Evolutionary conservation across 2,329 filamentous ascomycete species (phyloP).

Genomic region (Drechslerella stenobrocha): DNA sequence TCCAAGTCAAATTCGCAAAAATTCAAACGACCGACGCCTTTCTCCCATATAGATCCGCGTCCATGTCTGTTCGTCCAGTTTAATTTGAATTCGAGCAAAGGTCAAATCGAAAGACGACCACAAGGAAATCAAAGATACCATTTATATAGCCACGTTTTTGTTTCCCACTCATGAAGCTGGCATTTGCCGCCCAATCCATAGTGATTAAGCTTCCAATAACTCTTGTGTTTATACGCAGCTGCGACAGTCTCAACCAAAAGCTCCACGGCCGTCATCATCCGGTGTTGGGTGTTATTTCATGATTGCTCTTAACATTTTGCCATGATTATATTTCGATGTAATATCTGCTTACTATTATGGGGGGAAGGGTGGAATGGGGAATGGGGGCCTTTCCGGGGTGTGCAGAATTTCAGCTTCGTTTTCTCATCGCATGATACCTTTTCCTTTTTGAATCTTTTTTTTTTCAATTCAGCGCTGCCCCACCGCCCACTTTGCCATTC

Average conservation of each 20-base stretch:
- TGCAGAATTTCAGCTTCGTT: not conserved
- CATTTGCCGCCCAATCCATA: not conserved
- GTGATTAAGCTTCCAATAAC: not conserved
- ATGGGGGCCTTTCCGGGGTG: no score
- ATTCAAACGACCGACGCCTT: not conserved
- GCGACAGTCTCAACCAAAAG: not conserved
- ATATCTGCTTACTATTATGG: not conserved
- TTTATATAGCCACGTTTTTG: not conserved
- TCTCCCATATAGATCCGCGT: not conserved
- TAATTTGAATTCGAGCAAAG: not conserved
- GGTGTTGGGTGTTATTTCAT: constrained; percentile 14
- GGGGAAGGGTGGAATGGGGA: not conserved
- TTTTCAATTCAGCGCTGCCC: constrained; percentile 2
- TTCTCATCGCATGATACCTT: constrained; percentile 1
- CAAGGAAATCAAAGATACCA: not conserved
- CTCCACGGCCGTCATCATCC: constrained; percentile 9
- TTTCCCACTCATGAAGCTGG: not conserved
- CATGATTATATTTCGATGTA: not conserved
- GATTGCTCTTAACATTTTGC: constrained; percentile 1
- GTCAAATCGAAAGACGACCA: not conserved
- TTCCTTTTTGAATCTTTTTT: not conserved
- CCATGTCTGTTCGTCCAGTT: not conserved
- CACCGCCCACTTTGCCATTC: not conserved
- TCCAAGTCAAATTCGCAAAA: not conserved
- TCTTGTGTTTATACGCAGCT: not conserved